Evolutionary conservation across 192 early-diverging fungal species (phyloP).

Genomic region (Backusella australiensis): DNA sequence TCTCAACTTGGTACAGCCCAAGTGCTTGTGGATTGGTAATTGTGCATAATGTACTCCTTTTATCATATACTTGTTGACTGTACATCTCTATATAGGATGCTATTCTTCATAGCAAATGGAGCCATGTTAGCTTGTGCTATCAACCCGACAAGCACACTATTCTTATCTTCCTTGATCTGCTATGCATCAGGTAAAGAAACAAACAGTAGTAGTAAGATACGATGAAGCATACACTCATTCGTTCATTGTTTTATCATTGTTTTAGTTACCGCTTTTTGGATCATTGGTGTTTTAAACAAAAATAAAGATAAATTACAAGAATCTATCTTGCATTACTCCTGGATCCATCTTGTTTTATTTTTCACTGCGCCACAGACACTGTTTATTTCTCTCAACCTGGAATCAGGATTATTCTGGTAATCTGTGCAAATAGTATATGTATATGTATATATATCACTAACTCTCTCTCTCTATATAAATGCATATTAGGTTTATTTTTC

Average conservation of each 20-base stretch:
- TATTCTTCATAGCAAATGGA: not conserved
- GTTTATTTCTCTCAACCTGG: not conserved
- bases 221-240: not conserved
- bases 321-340: not conserved
- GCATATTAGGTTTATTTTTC: constrained; percentile 24
- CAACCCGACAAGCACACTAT: not conserved
- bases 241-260: not conserved
- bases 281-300: not conserved
- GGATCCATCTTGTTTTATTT: not conserved
- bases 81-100: not conserved
- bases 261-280: not conserved
- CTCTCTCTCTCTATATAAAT: too few relatives aligned
- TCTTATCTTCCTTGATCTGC: not conserved
- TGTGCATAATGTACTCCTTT: not conserved
- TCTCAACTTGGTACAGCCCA: not conserved
- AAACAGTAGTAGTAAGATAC: not conserved
- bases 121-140: not conserved
- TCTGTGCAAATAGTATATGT: not conserved
- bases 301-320: not conserved
- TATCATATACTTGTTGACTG: not conserved
- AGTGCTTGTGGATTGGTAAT: not conserved
- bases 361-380: constrained; percentile 2
- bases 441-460: not conserved
- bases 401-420: constrained; percentile 12
- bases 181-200: not conserved